Conservation (phyloP, 2,329 filamentous ascomycete species). For the Phyllosticta citrichinensis region DNA sequence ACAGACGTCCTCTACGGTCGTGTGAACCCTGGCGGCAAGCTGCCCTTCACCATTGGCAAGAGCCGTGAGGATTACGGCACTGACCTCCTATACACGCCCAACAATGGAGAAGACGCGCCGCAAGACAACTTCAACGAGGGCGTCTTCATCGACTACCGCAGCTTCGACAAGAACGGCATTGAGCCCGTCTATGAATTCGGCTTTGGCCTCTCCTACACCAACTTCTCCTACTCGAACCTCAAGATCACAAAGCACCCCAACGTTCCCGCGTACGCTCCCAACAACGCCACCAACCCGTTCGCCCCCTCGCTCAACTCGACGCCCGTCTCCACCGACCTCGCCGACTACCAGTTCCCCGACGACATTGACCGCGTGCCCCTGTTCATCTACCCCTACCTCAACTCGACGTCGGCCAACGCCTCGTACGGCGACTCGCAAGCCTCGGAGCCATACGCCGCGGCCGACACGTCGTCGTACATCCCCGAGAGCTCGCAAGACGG, state of each 20-base stretch:
- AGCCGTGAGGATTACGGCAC: constrained; percentile 58
- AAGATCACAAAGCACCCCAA: constrained; percentile 39
- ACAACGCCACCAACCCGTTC: constrained; percentile 49
- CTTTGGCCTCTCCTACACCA: constrained; percentile 71
- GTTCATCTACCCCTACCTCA: constrained; percentile 66
- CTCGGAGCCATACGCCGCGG: constrained; percentile 42
- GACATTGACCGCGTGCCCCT: constrained; percentile 42
- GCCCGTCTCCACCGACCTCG: constrained; percentile 46
- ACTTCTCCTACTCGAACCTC: constrained; percentile 64
- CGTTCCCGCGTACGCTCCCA: constrained; percentile 47
- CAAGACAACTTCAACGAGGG: constrained; percentile 69
- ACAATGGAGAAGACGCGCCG: constrained; percentile 55
- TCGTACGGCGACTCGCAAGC: constrained; percentile 47
- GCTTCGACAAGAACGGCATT: constrained; percentile 57
- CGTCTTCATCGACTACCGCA: constrained; percentile 71
- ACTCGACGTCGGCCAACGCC: constrained; percentile 47
- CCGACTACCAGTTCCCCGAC: constrained; percentile 59
- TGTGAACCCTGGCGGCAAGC: constrained; percentile 65
- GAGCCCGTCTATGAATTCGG: constrained; percentile 74
- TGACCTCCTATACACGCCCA: constrained; percentile 57
- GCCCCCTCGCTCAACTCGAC: constrained; percentile 55
- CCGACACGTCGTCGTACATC: constrained; percentile 47
- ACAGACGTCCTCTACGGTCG: constrained; percentile 75
- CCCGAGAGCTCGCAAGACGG: constrained; percentile 49
- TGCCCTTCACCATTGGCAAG: constrained; percentile 70